A percentile compares a stretch with the other conserved stretches of the same genome.
Evolutionary conservation across 2,329 filamentous ascomycete species (phyloP).

Genomic region (Chalaropsis thielavioides): DNA sequence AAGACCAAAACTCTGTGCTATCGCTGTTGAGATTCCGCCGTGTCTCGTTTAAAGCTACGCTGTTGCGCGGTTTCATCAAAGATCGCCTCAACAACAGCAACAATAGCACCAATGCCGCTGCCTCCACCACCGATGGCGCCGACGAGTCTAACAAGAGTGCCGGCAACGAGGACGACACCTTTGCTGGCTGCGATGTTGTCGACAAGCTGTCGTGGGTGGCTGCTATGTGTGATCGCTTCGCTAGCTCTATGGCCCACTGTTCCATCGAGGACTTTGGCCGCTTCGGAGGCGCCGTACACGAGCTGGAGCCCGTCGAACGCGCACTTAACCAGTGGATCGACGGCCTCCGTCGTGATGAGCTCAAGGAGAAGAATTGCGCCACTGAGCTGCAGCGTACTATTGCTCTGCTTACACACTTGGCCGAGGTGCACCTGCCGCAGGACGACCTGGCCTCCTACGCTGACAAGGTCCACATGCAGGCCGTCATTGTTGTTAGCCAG

Average conservation of each 20-base stretch:
- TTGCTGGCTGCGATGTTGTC: conserved; percentile 65
- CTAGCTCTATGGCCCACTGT: conserved; percentile 65
- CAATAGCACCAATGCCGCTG: neutral
- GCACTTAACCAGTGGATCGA: conserved; percentile 83
- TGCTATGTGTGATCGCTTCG: conserved; percentile 70
- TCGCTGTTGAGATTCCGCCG: conserved; percentile 79
- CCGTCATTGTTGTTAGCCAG: conserved; percentile 62
- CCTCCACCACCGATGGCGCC: neutral
- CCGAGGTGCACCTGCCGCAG: conserved; percentile 60
- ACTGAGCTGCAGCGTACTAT: conserved; percentile 71
- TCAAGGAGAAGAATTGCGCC: conserved; percentile 72
- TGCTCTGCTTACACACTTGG: conserved; percentile 73
- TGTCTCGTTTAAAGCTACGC: conserved; percentile 71
- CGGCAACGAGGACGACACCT: conserved; percentile 61
- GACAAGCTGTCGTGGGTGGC: conserved; percentile 78
- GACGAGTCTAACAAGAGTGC: conserved; percentile 31
- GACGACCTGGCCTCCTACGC: conserved; percentile 55
- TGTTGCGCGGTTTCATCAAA: conserved; percentile 64
- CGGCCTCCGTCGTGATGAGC: conserved; percentile 63
- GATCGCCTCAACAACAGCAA: conserved; percentile 55
- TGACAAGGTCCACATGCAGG: conserved; percentile 64
- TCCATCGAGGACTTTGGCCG: conserved; percentile 62
- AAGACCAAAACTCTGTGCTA: conserved; percentile 73
- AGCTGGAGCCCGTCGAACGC: conserved; percentile 82
- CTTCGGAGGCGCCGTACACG: conserved; percentile 68